Evolutionary conservation across 2,329 filamentous ascomycete species (phyloP), one percentile per base, ranked within the genome.

Genomic region (Cercospora nicotianae): DNA sequence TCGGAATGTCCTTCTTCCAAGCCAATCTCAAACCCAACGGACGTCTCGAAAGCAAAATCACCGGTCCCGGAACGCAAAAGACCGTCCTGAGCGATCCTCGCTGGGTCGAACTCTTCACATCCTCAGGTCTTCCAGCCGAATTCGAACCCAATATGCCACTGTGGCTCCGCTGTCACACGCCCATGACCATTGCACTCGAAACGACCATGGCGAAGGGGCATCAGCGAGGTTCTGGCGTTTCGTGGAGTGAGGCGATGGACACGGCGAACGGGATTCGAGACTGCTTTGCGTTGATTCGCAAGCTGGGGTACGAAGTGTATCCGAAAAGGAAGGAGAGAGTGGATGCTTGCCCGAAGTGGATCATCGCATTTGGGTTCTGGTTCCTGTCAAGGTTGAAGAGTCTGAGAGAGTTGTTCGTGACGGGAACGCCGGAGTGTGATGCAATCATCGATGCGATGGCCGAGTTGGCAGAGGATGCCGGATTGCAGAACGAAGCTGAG

Each of bases 1-100:
- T 60, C 18, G 58, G 58, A 7, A 60, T 60, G 58, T n/a, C 58
- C 6, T 60, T 60, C 58, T 42, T 60, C n/a, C 58, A 60, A 45
- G 58, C 58, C 1, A 36, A 26, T 16, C 30, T 60, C 31, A 42
- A 18, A 13, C 13, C 30, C 6, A 13, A 26, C 1, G 58, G 58
- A 1, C 33, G 18, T 26, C 30, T 60, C 1, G n/a, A 23, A n/a
- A 28, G 30, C 20, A 60, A 60, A 5, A 60, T 60, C 18, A 60
- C 58, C 33, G 58, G 58, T 13, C 30, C 33, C 1, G 58, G 58
- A 60, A 36, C 58, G 1, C 58, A 60, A 36, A 60, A 28, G 3
- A 45, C 58, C 2, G 20, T 60, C 13, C 12, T 60, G 20, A 45
- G 58, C 18, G 33, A 20, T 26, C 31, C n/a, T 9, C 33, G 30